Evolutionary conservation across 2,329 filamentous ascomycete genomes (phyloP).

Genomic region (Alternaria conjuncta): DNA sequence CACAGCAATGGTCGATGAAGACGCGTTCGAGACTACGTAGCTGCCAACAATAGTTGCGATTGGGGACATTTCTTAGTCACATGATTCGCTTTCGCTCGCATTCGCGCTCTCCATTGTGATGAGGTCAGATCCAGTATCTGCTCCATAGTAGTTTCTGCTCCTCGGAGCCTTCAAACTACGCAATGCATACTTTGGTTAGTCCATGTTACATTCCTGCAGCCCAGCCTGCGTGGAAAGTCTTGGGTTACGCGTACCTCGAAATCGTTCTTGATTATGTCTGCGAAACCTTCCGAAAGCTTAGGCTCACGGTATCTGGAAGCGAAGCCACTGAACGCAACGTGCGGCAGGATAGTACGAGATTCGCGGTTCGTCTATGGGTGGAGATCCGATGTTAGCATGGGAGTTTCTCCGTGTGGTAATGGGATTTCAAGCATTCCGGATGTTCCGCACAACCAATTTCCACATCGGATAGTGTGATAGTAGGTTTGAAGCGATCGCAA

Average conservation of each 20-base stretch:
- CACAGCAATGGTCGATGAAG: neutral
- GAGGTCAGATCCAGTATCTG: slow-evolving; percentile 72
- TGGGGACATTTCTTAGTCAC: neutral
- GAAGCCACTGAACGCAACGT: slow-evolving; percentile 81
- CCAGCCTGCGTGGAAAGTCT: neutral
- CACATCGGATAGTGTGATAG: slow-evolving; percentile 16
- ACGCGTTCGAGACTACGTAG: slow-evolving; percentile 20
- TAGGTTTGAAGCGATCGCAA: slow-evolving; percentile 5
- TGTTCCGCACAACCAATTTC: slow-evolving; percentile 13
- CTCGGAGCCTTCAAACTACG: slow-evolving; percentile 69
- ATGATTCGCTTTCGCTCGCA: neutral
- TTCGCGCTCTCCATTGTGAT: neutral
- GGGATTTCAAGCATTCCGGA: neutral
- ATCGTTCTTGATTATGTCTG: slow-evolving; percentile 75
- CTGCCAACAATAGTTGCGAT: slow-evolving; percentile 2
- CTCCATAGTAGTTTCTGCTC: slow-evolving; percentile 76
- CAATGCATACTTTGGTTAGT: slow-evolving; percentile 24
- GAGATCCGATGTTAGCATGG: slow-evolving; percentile 22
- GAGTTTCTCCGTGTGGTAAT: slow-evolving; percentile 6
- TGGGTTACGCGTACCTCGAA: slow-evolving; percentile 64
- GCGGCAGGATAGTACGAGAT: slow-evolving; percentile 73
- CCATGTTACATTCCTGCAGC: slow-evolving; percentile 3
- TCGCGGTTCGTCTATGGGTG: slow-evolving; percentile 77
- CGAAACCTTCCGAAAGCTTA: slow-evolving; percentile 76
- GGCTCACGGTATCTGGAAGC: slow-evolving; percentile 76